Evolutionary conservation across 2,329 filamentous ascomycete species (phyloP), one percentile per base, ranked within the genome.

Genomic region (Monosporascus cannonballus): DNA sequence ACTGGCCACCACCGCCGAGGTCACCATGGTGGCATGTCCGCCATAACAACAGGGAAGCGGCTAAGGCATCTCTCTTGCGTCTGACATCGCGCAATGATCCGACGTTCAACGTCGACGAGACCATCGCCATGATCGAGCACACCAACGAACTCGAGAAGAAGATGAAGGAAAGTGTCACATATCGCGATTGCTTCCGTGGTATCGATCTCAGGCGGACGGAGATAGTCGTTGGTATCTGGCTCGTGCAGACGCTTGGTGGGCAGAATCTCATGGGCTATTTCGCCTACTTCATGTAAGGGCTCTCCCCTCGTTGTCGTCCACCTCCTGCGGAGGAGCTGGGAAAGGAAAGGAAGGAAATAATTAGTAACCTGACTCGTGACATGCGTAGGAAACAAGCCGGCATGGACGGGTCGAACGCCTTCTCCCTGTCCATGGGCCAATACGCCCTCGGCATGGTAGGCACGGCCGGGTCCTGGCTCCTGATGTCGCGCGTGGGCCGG

Each of bases 1-100:
- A 49, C 30, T 11, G 34, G 25, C 38, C 9, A 4, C 24, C n/a
- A 37, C 37, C 7, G 17, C 25, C n/a, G 38, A 71, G 70, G 42
- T 77, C 74, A 0, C 77, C 77, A 0, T 80, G 77, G 76, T 80
- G 75, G 74, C 64, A 75, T 39, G 66, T 80, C 47, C 70, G 77
- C 15, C 72, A 76, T 30, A 71, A 70, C 14, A 66, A 72, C 48
- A 64, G 67, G 18, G 68, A 67, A 0, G 71, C 68, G 1, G 76
- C 77, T 0, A 70, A 68, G 47, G 64, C 63, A 17, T 70, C 74
- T 2, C 62, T 79, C 0, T 54, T 72, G 25, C 68, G 75, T 17
- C 68, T 79, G 2, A 75, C 73, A 0, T 71, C 68, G 4, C 61
- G 58, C 34, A 66, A 69, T 54, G 65, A 71, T 52, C 61, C 68